Evolutionary conservation across 345 rosid species (phyloP).

Genomic region (Trapa incisa): DNA sequence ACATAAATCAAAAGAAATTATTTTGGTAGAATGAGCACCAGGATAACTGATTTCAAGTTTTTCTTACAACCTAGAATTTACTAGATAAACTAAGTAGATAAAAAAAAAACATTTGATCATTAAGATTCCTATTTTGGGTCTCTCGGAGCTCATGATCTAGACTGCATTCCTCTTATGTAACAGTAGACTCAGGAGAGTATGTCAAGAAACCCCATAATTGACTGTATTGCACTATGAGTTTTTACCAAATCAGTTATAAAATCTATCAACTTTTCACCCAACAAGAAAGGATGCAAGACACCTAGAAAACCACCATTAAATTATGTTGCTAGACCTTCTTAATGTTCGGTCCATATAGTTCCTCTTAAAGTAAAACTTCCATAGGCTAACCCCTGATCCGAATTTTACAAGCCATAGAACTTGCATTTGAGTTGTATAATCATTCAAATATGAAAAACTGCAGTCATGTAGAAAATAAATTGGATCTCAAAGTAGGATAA

Average conservation of each 20-base stretch:
- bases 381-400: neutral
- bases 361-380: neutral
- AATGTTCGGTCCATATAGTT: neutral
- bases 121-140: neutral
- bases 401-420: neutral
- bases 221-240: neutral
- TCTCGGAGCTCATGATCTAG: neutral
- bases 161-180: neutral
- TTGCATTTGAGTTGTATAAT: neutral
- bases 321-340: neutral
- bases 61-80: neutral
- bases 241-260: neutral
- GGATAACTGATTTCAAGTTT: neutral
- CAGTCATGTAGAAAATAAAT: neutral
- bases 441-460: neutral
- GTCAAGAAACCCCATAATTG: neutral
- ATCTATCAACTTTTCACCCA: neutral
- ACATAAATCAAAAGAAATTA: too few relatives aligned
- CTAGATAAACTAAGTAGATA: neutral
- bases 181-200: neutral
- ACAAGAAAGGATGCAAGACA: neutral
- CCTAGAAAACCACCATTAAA: neutral
- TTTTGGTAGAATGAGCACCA: neutral
- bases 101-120: neutral
- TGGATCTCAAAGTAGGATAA: neutral